These are phyloP conservation scores for Podaxis sp. DNA, from an alignment of 768 basidiomycete genomes.

Conservation along the genomic window DNA sequence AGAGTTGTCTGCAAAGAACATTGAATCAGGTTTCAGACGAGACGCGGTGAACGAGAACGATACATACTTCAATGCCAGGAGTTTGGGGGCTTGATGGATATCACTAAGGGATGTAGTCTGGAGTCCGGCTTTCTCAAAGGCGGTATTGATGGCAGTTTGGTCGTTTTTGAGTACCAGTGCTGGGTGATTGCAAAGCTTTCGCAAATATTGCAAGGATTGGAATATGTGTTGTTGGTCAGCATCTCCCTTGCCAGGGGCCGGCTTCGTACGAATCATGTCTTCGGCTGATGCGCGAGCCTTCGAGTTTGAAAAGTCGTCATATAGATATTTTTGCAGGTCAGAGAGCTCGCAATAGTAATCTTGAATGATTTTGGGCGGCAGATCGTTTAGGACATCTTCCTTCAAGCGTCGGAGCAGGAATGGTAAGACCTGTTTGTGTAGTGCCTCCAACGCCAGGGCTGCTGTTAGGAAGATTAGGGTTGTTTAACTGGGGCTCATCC, in stretches of 20 bases:
- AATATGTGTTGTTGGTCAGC: conserved; percentile 83
- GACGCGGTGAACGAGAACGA: not conserved
- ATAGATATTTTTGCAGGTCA: conserved; percentile 88
- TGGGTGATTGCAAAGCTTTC: conserved; percentile 98
- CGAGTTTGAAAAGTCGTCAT: conserved; percentile 90
- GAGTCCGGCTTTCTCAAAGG: conserved; percentile 54
- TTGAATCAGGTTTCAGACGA: not conserved
- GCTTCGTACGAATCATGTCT: conserved; percentile 54
- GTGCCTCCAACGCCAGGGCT: conserved; percentile 87
- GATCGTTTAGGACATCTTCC: conserved; percentile 92
- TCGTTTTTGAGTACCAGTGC: conserved; percentile 84
- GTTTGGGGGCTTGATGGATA: conserved; percentile 90
- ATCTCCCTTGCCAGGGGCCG: conserved; percentile 35
- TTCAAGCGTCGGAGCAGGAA: conserved; percentile 95
- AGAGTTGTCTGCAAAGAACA: conserved; percentile 67
- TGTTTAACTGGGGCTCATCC: not conserved
- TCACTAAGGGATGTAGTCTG: conserved; percentile 57
- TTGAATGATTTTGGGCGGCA: conserved; percentile 99
- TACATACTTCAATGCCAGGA: conserved; percentile 83
- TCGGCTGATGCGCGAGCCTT: conserved; percentile 64
- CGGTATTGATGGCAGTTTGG: conserved; percentile 51
- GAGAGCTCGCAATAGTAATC: conserved; percentile 99
- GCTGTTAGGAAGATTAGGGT: conserved; percentile 44
- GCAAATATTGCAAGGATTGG: conserved; percentile 93
- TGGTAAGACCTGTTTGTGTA: conserved; percentile 99